Evolutionary conservation across 2,329 filamentous ascomycete genomes (phyloP).

Genomic region (Venturia nashicola): DNA sequence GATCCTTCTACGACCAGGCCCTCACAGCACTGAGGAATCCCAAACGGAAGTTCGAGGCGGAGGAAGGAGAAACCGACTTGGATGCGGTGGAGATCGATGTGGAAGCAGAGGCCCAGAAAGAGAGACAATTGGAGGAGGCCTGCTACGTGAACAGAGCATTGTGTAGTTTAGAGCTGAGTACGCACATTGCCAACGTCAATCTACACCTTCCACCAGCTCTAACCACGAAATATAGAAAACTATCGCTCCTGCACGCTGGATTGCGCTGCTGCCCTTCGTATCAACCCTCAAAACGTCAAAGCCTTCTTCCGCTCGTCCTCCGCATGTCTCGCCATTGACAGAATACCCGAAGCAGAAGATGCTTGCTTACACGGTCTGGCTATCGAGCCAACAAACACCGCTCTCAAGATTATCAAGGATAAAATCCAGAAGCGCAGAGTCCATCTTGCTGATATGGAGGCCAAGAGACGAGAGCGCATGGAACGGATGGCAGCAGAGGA

Average conservation of each 20-base stretch:
- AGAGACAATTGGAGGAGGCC: constrained; percentile 57
- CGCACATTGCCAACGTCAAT: constrained; percentile 14
- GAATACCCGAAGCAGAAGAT: constrained; percentile 68
- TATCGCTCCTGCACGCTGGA: constrained; percentile 78
- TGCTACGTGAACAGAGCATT: constrained; percentile 80
- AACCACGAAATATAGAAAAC: constrained; percentile 46
- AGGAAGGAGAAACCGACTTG: constrained; percentile 28
- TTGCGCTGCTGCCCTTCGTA: constrained; percentile 63
- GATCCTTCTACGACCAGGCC: constrained; percentile 87
- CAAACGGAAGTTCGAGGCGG: constrained; percentile 15
- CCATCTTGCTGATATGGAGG: constrained; percentile 42
- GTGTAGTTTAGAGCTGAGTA: constrained; percentile 74
- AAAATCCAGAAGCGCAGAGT: constrained; percentile 52
- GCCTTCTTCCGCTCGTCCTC: constrained; percentile 76
- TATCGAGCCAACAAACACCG: constrained; percentile 57
- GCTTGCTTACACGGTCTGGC: constrained; percentile 61
- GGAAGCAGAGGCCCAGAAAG: constrained; percentile 47
- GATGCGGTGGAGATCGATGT: constrained; percentile 40
- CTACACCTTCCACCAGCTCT: constrained; percentile 14
- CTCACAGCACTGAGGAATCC: constrained; percentile 48
- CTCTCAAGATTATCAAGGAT: constrained; percentile 48
- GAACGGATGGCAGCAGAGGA: constrained; percentile 45
- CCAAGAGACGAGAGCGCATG: constrained; percentile 43
- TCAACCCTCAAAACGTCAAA: constrained; percentile 76
- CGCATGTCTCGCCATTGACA: constrained; percentile 68